phyloP scores from a whole-genome alignment of 805 yeast species.

The Yarrowia yakushimensis region DNA sequence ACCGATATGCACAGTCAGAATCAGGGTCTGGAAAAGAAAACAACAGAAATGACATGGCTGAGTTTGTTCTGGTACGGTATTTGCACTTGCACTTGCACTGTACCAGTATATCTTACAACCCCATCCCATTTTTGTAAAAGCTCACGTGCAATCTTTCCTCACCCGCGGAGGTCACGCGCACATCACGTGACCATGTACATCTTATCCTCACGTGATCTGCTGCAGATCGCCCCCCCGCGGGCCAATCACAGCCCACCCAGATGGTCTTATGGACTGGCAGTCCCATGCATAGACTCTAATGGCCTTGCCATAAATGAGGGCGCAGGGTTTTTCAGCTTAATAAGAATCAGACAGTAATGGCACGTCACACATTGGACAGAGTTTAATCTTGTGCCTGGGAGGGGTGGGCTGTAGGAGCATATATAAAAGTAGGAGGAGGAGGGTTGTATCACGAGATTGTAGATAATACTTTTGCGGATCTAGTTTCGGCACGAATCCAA shows the following conservation, averaged over 20 bases:
- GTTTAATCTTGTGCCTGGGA: conserved; percentile 21
- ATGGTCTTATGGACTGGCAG: neutral
- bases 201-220: neutral
- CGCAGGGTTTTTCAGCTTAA: conserved; percentile 11
- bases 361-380: conserved; percentile 23
- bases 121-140: no score
- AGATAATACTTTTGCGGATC: neutral
- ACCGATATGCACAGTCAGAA: no score
- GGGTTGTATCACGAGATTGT: neutral
- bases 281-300: conserved; percentile 3
- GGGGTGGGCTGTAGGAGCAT: neutral
- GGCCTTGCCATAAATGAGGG: conserved; percentile 1
- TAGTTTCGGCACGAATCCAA: neutral
- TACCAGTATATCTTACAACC: no score
- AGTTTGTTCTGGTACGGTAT: no score
- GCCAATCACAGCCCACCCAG: neutral
- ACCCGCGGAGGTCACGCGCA: no score
- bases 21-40: no score
- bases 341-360: neutral
- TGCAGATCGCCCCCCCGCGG: no score
- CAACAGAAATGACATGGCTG: no score
- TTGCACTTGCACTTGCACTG: no score
- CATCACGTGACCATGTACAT: neutral
- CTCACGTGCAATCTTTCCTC: no score
- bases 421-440: neutral